phyloP scores from a whole-genome alignment of 306 rosid species.

The Prunus padus region DNA sequence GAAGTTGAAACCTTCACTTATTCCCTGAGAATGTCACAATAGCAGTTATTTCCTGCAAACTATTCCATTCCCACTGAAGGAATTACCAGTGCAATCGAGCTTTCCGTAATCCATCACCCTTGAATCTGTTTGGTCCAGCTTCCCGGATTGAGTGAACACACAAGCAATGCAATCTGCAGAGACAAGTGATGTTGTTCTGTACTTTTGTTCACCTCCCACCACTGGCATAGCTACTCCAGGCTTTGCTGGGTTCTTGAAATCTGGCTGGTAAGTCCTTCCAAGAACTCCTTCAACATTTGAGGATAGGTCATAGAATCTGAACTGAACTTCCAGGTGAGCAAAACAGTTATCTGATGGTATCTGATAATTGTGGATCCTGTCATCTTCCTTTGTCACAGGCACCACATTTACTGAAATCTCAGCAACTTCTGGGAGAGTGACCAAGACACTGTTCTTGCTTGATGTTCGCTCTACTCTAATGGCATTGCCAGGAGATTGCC shows the following conservation, averaged over 20 bases:
- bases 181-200: slow-evolving; percentile 67
- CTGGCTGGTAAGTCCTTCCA: slow-evolving; percentile 81
- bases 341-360: slow-evolving; percentile 71
- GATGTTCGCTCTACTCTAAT: slow-evolving; percentile 66
- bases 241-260: slow-evolving; percentile 69
- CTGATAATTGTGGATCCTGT: slow-evolving; percentile 64
- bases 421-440: slow-evolving; percentile 47
- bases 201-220: slow-evolving; percentile 76
- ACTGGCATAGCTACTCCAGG: slow-evolving; percentile 80
- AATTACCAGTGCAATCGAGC: slow-evolving; percentile 59
- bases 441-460: slow-evolving; percentile 47
- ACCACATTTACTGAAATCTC: slow-evolving; percentile 70
- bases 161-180: slow-evolving; percentile 58
- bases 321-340: slow-evolving; percentile 84
- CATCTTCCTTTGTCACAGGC: slow-evolving; percentile 78
- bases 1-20: neutral
- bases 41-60: slow-evolving; percentile 60
- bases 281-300: slow-evolving; percentile 77
- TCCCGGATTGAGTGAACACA: slow-evolving; percentile 37
- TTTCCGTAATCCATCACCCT: slow-evolving; percentile 30
- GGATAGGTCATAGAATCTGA: slow-evolving; percentile 63
- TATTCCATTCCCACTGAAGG: slow-evolving; percentile 65
- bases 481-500: slow-evolving; percentile 40
- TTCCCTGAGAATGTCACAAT: neutral
- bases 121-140: slow-evolving; percentile 14